Base-by-base conservation (phyloP, 352 stramenopile species). In the Peronosclerospora sorghi region DNA sequence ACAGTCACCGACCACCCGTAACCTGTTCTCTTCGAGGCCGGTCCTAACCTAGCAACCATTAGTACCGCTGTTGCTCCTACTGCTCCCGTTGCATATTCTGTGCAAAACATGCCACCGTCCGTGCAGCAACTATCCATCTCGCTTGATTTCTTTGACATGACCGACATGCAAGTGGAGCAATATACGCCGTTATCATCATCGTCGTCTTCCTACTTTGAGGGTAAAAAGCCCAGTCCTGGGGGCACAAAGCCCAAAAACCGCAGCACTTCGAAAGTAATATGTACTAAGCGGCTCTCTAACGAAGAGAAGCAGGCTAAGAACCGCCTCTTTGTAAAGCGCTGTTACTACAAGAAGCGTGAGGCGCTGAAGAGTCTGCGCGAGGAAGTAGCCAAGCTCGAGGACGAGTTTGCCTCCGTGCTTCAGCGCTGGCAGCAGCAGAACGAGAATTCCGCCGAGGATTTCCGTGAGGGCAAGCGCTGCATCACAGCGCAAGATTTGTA, bases 331-430 rank as follows among this genome's bases (percentile, higher is more conserved):
- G 74, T 83, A 54, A 83, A 83, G 56, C 67, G 70, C 19, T 83
- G 71, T 56, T 86, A 86, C 72, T 86, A 86, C 67, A 83, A 83
- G 53, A 83, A 83, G 41, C 65, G 73, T 24, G 61, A 71, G 41
- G 48, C 56, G 28, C 61, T 71, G 21, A 67, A 67, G 38, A 62
- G 42, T 40, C 44, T 71, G 46, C 61, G 61, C 42, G 61, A 71
- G 17, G 48, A 71, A 40, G 61, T 71, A 35, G 46, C 45, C 26
- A 30, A 67, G 41, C 56, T 71, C 18, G 61, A 71, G 43, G 19
- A 27, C 34, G 42, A 71, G 45, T 71, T 71, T 44, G 26, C 53
- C 27, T 34, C 32, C 14, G 61, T 71, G 21, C 39, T 71, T n/a
- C 42, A 54, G 17, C 23, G 23, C 35, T 71, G 61, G 61, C 53